Evolutionary conservation across 1,284 basidiomycete genomes (phyloP), one percentile per base, ranked within the genome.

Genomic region (Xerocomus amazonicus): DNA sequence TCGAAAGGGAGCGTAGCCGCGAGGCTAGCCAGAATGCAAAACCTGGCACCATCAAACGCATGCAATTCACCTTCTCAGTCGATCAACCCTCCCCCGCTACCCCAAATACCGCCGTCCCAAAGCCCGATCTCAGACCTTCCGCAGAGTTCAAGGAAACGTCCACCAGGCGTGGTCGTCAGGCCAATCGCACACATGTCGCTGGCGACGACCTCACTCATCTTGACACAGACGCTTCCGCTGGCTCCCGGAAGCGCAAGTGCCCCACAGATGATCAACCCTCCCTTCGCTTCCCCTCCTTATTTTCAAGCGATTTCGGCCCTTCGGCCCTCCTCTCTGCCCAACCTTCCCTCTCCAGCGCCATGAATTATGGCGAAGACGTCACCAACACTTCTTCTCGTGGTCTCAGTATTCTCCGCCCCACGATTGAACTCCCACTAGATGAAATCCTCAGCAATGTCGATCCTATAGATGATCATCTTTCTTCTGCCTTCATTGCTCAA

Each of bases 31-130:
- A 77, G 59, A 77, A 81, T 55, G 74, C 78, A 31, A 71, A 73
- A 53, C 80, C 81, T 9, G 85, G 84, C 26, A 83, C 78, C 42
- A 85, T 90, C 68, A 85, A 87, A 57, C 81, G 87, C 42, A 90
- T 90, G 85, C 87, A 90, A 58, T 90, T 90, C 70, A 90, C 87
- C 2, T 90, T 91, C 66, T 83, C 82, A 59, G 75, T 90, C 58
- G 87, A 90, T 67, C 81, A 83, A 53, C 83, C 83, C 36, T 62
- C 72, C 19, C 73, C 78, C 13, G 63, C 68, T n/a, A 66, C 72
- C 37, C 70, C 74, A 23, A 73, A 73, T 48, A 59, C 69, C 32
- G 16, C 54, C 35, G 76, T 79, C 58, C 75, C 78, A 59, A 85
- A 84, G 65, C 83, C 84, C 7, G 81, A 84, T 65, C 70, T 81